Evolutionary conservation across 768 basidiomycete species (phyloP), one percentile per base, ranked within the genome.

Genomic region (Lactarius pseudohatsudake): DNA sequence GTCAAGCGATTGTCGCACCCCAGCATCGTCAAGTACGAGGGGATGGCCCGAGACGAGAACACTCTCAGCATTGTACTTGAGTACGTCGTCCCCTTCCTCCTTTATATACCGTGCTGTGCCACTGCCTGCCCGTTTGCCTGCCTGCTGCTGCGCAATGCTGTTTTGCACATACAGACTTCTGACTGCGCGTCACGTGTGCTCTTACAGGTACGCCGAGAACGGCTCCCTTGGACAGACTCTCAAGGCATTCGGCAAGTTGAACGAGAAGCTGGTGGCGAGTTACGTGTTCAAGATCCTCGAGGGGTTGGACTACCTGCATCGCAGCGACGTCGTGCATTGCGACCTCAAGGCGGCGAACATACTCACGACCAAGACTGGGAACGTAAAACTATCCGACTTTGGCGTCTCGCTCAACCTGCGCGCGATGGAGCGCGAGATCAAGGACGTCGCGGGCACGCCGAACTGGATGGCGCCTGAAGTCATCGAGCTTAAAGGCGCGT

Each of bases 391-490:
- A 3, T 91, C 94, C 9, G 96, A 99, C 76, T 98, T 99, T 76
- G 96, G 96, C 56, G 96, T 98, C 16, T 98, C 96, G 30, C 87
- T 98, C 68, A 97, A 97, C 76, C 84, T 98, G n/a, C n/a, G n/a
- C n/a, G 72, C 87, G n/a, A n/a, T n/a, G n/a, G n/a, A n/a, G 92
- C 57, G 94, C 30, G 90, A 92, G 73, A 88, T 86, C 71, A 89
- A 91, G 74, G 91, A 91, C 71, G 90, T 94, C 32, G 89, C 91
- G 9, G 96, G 96, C 11, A 99, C 96, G 13, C 96, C 96, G 16
- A 96, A 98, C 73, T 99, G 96, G 96, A 98, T 99, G 95, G 96
- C 96, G 13, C 96, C 96, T 2, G 96, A 99, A 77, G 92, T 98
- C 59, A 98, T 99, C 68, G 90, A 94, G 75, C 84, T 98, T 62